Evolutionary conservation across 2,329 filamentous ascomycete genomes (phyloP).

Genomic region (Arachnopeziza araneosa): DNA sequence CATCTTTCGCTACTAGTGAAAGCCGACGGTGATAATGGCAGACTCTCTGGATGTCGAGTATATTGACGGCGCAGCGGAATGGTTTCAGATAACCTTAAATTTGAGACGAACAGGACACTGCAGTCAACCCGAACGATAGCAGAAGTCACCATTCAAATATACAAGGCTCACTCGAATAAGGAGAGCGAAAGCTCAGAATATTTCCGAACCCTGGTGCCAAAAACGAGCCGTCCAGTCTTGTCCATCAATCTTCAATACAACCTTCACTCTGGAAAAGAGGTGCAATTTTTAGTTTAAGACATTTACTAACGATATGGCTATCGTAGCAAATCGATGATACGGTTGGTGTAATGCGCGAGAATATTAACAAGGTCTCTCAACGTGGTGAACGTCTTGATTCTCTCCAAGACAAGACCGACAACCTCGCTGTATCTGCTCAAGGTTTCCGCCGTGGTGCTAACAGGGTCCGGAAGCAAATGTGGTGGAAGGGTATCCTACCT

Average conservation of each 20-base stretch:
- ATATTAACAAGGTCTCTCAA: slow-evolving; percentile 94
- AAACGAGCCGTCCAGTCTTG: not conserved
- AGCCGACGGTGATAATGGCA: not conserved
- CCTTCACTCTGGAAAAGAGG: not conserved
- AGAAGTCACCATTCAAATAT: not conserved
- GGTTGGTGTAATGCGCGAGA: slow-evolving; percentile 91
- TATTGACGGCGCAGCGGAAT: slow-evolving; percentile 10
- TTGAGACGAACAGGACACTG: not conserved
- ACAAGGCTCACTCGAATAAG: no score
- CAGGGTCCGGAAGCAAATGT: slow-evolving; percentile 95
- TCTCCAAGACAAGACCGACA: slow-evolving; percentile 91
- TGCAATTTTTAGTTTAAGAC: not conserved
- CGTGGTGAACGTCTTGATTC: slow-evolving; percentile 85
- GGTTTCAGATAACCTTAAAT: slow-evolving; percentile 15
- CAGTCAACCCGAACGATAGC: not conserved
- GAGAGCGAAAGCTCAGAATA: no score
- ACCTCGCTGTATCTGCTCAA: slow-evolving; percentile 86
- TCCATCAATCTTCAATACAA: not conserved
- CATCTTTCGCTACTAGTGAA: not conserved
- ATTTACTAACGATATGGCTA: slow-evolving; percentile 16
- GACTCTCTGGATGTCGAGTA: not conserved
- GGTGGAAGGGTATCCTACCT: slow-evolving; percentile 65
- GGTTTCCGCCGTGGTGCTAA: slow-evolving; percentile 96
- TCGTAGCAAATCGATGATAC: slow-evolving; percentile 93
- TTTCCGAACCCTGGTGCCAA: no score